Evolutionary conservation across 2,329 filamentous ascomycete genomes (phyloP), one percentile per base, ranked within the genome.

Genomic region (Alternaria conjuncta): DNA sequence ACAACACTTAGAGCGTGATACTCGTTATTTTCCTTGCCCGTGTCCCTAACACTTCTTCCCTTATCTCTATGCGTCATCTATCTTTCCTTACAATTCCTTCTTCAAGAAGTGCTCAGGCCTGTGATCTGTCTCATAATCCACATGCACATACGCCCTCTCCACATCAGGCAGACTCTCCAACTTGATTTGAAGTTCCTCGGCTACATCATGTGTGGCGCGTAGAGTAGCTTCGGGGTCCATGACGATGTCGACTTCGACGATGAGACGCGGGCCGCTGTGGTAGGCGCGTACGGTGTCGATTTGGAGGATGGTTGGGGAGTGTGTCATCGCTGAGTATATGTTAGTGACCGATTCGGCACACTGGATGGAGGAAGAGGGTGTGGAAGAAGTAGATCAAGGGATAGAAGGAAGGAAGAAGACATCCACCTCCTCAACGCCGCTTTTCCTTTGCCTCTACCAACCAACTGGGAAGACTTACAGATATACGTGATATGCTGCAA

Each of bases 231-330:
- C 84, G 0, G 90, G 88, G 71, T 94, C 89, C 93, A 98, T 97
- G 74, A 98, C 95, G 59, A 98, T 89, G 77, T 99, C 96, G 41
- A 98, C 93, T 84, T 99, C 96, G 70, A 96, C 94, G 69, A 98
- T 94, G 49, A 97, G 87, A 20, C 95, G 87, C 1, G 94, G 88
- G 0, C 95, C 95, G 7, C 90, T 93, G 81, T 97, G 94, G 82
- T 97, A 98, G 1, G 94, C 93, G 55, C 96, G 89, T 4, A 98
- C 96, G 2, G 96, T 99, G 80, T 99, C 96, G 78, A 99, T 96
- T 72, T 93, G 92, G 59, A 85, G 86, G 76, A 99, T 93, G 41
- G 65, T 70, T 1, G 92, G 88, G 32, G 92, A 94, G 82, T 98
- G 96, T 9, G 95, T 98, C 84, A 98, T 90, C 43, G 88, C 86